Conservation (phyloP, 306 rosid genomes). For the Quercus alba region DNA sequence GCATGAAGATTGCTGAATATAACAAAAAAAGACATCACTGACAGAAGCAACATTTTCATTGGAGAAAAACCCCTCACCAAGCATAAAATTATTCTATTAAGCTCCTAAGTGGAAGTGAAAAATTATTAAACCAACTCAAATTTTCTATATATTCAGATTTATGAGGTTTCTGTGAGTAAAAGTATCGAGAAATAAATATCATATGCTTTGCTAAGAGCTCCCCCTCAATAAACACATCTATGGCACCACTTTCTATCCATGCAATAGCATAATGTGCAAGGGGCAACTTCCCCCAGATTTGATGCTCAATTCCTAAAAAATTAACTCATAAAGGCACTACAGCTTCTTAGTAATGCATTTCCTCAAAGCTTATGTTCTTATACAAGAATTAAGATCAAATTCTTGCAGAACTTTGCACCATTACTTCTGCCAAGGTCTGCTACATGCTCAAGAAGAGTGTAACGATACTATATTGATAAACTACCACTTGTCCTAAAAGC, state of each 20-base stretch:
- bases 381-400: not conserved
- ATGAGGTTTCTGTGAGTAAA: not conserved
- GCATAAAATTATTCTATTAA: too few relatives aligned
- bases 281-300: not conserved
- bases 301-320: not conserved
- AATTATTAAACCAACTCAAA: too few relatives aligned
- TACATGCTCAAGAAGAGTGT: not conserved
- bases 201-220: not conserved
- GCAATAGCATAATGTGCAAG: not conserved
- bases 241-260: not conserved
- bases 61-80: too few relatives aligned
- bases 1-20: not conserved
- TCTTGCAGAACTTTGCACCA: not conserved
- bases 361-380: not conserved
- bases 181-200: not conserved
- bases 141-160: too few relatives aligned
- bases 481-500: too few relatives aligned
- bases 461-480: not conserved
- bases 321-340: not conserved
- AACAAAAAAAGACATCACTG: too few relatives aligned
- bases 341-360: not conserved
- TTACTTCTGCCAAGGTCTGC: not conserved
- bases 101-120: too few relatives aligned
- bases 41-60: too few relatives aligned
- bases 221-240: not conserved